Conservation (phyloP, 257 asterid genomes). For the Penstemon davidsonii region DNA sequence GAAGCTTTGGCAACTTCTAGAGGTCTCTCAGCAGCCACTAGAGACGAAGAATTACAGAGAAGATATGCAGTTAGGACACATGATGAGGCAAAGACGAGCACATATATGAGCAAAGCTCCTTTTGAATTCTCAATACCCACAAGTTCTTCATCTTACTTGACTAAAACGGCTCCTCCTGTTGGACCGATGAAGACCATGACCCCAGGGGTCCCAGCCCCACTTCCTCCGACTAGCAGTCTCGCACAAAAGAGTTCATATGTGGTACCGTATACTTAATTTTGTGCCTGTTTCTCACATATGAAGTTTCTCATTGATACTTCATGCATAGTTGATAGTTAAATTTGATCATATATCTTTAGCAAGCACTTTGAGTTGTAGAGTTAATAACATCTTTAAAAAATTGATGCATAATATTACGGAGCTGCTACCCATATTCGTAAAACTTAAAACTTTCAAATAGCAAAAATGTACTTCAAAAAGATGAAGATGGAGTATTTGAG, state of each 20-base stretch:
- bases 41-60: slow-evolving; percentile 56
- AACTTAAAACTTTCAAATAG: background rate
- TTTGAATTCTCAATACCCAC: slow-evolving; percentile 56
- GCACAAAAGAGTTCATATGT: slow-evolving; percentile 55
- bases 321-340: slow-evolving; percentile 20
- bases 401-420: too few relatives aligned
- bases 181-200: slow-evolving; percentile 47
- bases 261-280: slow-evolving; percentile 43
- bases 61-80: slow-evolving; percentile 45
- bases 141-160: slow-evolving; percentile 44
- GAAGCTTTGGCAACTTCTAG: slow-evolving; percentile 47
- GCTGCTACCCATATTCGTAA: too few relatives aligned
- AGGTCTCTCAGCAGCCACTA: slow-evolving; percentile 53
- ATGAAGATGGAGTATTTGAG: slow-evolving; percentile 10
- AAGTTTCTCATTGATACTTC: slow-evolving; percentile 14
- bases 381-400: background rate
- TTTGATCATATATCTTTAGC: background rate
- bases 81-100: slow-evolving; percentile 51
- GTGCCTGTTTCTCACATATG: slow-evolving; percentile 16
- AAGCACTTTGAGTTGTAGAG: background rate
- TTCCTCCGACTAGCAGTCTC: slow-evolving; percentile 46
- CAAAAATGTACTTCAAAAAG: slow-evolving; percentile 16
- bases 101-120: slow-evolving; percentile 52
- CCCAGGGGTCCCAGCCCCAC: slow-evolving; percentile 40
- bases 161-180: slow-evolving; percentile 51